Base-by-base conservation (phyloP, 2,329 filamentous ascomycete genomes). In the Plectosphaerella cucumerina region DNA sequence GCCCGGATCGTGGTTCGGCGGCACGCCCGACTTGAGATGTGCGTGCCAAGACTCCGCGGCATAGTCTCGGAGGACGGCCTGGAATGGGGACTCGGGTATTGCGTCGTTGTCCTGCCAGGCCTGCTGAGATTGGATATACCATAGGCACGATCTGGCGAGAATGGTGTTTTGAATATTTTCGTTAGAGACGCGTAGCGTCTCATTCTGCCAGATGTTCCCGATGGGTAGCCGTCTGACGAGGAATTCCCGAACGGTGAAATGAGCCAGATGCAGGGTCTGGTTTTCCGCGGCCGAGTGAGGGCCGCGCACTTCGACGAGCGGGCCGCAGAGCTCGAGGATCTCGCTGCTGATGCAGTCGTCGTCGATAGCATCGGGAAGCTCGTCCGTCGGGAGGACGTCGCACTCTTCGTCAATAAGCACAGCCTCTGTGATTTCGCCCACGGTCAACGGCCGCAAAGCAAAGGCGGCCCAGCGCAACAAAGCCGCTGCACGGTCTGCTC, bases 381-480 rank as follows among this genome's bases (percentile, higher is more conserved):
- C 59, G 17, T 41, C 37, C 0, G 64, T 58, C 0, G 50, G n/a
- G 0, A 26, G 23, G 9, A 5, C 23, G 23, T 60, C 58, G n/a
- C 56, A 58, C 20, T 50, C 51, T 1, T 56, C 12, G 1, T 59
- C 52, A 15, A 68, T 52, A 0, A 64, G 8, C 0, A 59, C 45
- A 1, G 65, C 65, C 43, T 66, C 62, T 0, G 55, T 49, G 0
- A 67, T 53, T 43, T 59, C 57, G 3, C 22, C 31, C 1, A 68
- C 44, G 0, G 52, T 57, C 15, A 68, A 47, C 0, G 62, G 59
- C 0, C 48, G 41, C 1, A 50, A 4, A 0, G 61, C 49, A 45
- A 67, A 68, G 0, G 62, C 56, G 0, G 58, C 48, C 65, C 63
- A 69, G 2, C 59, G 61, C 0, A 71, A 50, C 2, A 71, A 53